These are phyloP conservation scores for Aureoboletus auriporus DNA, from an alignment of 768 basidiomycete species.

Conservation along the genomic window DNA sequence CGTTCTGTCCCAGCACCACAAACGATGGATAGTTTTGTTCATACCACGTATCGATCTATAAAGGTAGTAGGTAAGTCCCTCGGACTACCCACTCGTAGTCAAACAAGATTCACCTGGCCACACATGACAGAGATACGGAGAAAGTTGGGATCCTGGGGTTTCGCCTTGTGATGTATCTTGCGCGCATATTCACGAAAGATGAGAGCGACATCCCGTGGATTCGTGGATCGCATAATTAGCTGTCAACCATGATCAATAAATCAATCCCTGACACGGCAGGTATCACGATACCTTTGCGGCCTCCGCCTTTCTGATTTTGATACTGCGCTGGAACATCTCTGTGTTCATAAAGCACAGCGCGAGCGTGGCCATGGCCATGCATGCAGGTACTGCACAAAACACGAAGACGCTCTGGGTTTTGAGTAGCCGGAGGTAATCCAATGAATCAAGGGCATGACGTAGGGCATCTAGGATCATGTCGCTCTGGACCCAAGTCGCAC, in stretches of 20 bases:
- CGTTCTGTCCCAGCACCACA: slow-evolving; percentile 36
- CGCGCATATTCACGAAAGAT: slow-evolving; percentile 83
- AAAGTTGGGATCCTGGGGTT: slow-evolving; percentile 83
- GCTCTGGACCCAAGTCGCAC: slow-evolving; percentile 78
- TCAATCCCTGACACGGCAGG: background rate
- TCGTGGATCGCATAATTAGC: slow-evolving; percentile 91
- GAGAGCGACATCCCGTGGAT: slow-evolving; percentile 85
- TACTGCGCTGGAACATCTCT: slow-evolving; percentile 76
- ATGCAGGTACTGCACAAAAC: slow-evolving; percentile 91
- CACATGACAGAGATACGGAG: slow-evolving; percentile 79
- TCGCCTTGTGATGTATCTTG: slow-evolving; percentile 76
- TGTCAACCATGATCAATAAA: slow-evolving; percentile 22
- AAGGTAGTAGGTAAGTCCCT: slow-evolving; percentile 6
- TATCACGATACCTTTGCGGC: slow-evolving; percentile 61
- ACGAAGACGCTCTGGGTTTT: slow-evolving; percentile 93
- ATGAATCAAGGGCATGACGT: slow-evolving; percentile 74
- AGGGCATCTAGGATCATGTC: slow-evolving; percentile 89
- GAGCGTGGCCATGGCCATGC: slow-evolving; percentile 95
- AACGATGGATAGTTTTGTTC: slow-evolving; percentile 95
- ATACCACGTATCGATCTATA: slow-evolving; percentile 87
- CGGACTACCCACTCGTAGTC: background rate
- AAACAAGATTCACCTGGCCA: slow-evolving; percentile 55
- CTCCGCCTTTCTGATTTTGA: slow-evolving; percentile 93
- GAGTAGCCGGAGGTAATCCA: slow-evolving; percentile 86
- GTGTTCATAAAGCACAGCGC: slow-evolving; percentile 92